Evolutionary conservation across 1,284 basidiomycete genomes (phyloP), one percentile per base, ranked within the genome.

Genomic region (Melampsora abietis-canadensis): DNA sequence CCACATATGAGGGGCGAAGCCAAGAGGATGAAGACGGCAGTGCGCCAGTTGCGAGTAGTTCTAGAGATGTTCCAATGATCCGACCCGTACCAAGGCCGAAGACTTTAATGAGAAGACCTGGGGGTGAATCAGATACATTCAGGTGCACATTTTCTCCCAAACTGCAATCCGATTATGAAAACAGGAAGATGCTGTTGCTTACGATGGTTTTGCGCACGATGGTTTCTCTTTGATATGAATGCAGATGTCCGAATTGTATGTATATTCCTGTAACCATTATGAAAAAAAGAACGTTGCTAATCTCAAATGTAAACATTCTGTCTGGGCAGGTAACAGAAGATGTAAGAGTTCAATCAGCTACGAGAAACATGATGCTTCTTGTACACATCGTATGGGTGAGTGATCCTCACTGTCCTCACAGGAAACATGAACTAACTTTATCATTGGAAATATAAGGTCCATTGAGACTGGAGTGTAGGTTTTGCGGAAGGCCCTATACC

Each of bases 221-320:
- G 27, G 2, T 19, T 27, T 57, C 27, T 57, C 12, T 14, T 57
- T n/a, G 27, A 57, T 21, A 6, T 57, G 51, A 57, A 14, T 57
- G 21, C 17, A 57, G 51, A 57, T 57, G 51, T 27, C n/a, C n/a
- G n/a, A n/a, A 57, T 57, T 57, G 51, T 57, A 57, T 6, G 51
- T 27, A 57, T 21, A 8, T 1, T 1, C 37, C 12, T 6, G 37
- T 40, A 12, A 1, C 12, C 37, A 57, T 57, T 15, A 21, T 8
- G 2, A 14, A 57, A 19, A 5, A 57, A 6, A 7, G 8, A 14
- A n/a, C 17, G 27, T 7, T 57, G 7, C n/a, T 57, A 7, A n/a
- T 17, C 3, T 7, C 7, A n/a, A 21, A 5, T 57, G 27, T 7
- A n/a, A n/a, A 57, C 21, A 57, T 57, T 19, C 27, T 27, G n/a